Base-by-base conservation (phyloP, 2,329 filamentous ascomycete species). In the Botrytis medusae region DNA sequence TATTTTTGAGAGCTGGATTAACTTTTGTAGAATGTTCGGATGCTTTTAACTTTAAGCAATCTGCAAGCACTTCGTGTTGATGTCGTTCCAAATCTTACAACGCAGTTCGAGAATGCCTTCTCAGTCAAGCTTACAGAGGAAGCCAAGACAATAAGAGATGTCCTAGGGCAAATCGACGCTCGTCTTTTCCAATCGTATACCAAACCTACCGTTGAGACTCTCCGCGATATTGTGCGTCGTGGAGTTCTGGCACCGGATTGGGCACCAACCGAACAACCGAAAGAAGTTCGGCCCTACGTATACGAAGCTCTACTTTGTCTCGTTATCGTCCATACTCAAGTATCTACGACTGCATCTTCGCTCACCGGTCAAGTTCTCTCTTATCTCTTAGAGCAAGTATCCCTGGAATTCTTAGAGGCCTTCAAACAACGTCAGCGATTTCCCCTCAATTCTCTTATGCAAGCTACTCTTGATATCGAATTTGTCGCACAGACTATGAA, bases 381-480 rank as follows among this genome's bases (percentile, higher is more conserved):
- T 1, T 92, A 95, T 81, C 87, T 98, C 46, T 90, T 98, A 57
- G 94, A 97, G 81, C 90, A 94, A 79, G 88, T 92, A 18, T 95
- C 92, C 18, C 84, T 88, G 9, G 91, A 94, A 75, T 90, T 98
- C n/a, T 90, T 98, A 25, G 88, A 91, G 42, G 91, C 93, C 0
- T 97, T 98, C 86, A 86, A 88, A 81, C 81, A 85, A 51, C 90
- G 91, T 10, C 82, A 78, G 44, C 86, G 85, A 32, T 98, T 96
- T 83, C 88, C 90, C 1, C 89, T 99, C 0, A 86, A 92, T 8
- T 91, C 93, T 10, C 88, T 99, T 69, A 97, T 98, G 91, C 97
- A 99, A 83, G 97, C 97, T 1, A 99, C 96, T 0, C 89, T 99
- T 1, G 96, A 99, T 80, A 95, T 98, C 1, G 96, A 99, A 83